phyloP scores from a whole-genome alignment of 2,329 filamentous ascomycete species.

The Tolypocladium nubicola region DNA sequence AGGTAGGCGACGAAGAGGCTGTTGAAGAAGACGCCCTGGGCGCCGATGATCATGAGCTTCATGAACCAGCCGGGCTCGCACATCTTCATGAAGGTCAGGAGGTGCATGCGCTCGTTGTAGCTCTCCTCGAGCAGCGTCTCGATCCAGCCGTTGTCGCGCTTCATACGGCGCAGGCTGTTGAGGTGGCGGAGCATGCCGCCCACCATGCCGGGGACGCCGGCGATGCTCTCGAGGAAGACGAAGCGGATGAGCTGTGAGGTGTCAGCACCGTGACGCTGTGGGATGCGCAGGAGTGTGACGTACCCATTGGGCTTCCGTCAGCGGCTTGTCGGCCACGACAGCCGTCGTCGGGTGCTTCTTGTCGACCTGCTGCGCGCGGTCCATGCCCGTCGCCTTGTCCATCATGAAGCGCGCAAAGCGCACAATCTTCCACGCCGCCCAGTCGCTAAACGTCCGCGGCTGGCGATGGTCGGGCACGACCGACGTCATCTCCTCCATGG shows the following conservation, averaged over 20 bases:
- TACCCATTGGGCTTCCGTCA: slow-evolving; percentile 80
- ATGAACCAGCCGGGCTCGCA: slow-evolving; percentile 68
- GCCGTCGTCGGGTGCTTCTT: slow-evolving; percentile 46
- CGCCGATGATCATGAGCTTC: slow-evolving; percentile 81
- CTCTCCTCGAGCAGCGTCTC: slow-evolving; percentile 83
- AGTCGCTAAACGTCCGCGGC: slow-evolving; percentile 64
- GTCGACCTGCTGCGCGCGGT: slow-evolving; percentile 59
- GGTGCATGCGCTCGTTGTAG: slow-evolving; percentile 90
- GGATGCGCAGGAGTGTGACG: neutral
- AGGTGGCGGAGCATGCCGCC: slow-evolving; percentile 89
- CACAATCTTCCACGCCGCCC: slow-evolving; percentile 66
- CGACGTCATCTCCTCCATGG: slow-evolving; percentile 64
- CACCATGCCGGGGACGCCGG: slow-evolving; percentile 94
- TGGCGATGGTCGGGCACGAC: slow-evolving; percentile 69
- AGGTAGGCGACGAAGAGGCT: slow-evolving; percentile 83
- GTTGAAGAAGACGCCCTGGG: slow-evolving; percentile 97
- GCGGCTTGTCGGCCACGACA: slow-evolving; percentile 40
- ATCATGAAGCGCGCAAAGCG: slow-evolving; percentile 68
- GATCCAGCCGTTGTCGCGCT: slow-evolving; percentile 94
- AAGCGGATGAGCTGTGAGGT: slow-evolving; percentile 56
- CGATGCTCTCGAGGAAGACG: slow-evolving; percentile 89
- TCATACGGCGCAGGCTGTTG: slow-evolving; percentile 71
- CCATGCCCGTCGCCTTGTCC: slow-evolving; percentile 67
- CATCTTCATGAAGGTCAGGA: slow-evolving; percentile 88
- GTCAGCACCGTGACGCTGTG: neutral